Evolutionary conservation across 768 basidiomycete genomes (phyloP).

Genomic region (Galerina marginata): DNA sequence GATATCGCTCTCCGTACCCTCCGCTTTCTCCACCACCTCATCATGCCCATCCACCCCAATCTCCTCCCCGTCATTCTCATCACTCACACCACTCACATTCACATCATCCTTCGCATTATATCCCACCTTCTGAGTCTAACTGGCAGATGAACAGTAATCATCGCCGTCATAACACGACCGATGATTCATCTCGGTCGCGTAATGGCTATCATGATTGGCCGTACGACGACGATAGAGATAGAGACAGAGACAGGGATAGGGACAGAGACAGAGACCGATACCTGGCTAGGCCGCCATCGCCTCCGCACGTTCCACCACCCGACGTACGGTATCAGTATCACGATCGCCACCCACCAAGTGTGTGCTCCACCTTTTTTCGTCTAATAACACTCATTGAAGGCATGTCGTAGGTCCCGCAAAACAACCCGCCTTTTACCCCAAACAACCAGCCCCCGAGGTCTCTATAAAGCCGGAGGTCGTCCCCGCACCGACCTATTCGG

Average conservation of each 20-base stretch:
- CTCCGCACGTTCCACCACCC: neutral
- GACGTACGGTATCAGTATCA: neutral
- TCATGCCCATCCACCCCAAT: neutral
- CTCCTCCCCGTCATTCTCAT: constrained; percentile 9
- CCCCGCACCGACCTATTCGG: neutral
- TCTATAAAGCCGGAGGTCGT: neutral
- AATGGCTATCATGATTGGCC: constrained; percentile 6
- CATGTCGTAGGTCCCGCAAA: neutral
- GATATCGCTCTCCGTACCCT: constrained; percentile 12
- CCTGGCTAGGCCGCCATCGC: neutral
- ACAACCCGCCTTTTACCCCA: neutral
- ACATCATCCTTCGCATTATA: constrained; percentile 13
- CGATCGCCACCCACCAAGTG: neutral
- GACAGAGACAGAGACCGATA: neutral
- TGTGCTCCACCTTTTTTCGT: neutral
- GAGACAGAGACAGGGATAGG: neutral
- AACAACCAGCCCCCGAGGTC: neutral
- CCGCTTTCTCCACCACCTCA: constrained; percentile 8
- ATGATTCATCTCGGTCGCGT: constrained; percentile 13
- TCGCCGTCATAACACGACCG: constrained; percentile 17
- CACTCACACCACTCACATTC: constrained; percentile 5
- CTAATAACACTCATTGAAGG: neutral
- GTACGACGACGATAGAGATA: constrained; percentile 2
- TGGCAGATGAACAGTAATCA: constrained; percentile 10
- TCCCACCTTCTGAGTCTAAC: constrained; percentile 8